Evolutionary conservation across 2,329 filamentous ascomycete species (phyloP).

Genomic region (Ophiocordyceps camponoti-rufipedis): DNA sequence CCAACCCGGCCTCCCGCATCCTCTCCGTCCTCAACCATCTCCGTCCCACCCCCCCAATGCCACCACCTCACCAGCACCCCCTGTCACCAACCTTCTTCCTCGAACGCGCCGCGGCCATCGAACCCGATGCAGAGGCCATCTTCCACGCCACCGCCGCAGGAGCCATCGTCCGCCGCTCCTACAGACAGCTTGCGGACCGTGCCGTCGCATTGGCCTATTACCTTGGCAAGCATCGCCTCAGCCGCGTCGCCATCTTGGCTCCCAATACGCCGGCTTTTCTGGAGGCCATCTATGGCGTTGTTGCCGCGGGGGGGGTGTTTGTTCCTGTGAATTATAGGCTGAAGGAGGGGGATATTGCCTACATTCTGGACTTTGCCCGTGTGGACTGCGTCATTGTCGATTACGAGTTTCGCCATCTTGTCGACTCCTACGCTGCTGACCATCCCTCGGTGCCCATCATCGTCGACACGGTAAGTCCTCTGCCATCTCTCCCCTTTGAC

Average conservation of each 20-base stretch:
- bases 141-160: slow-evolving; percentile 71
- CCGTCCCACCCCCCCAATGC: slow-evolving; percentile 12
- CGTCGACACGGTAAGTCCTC: slow-evolving; percentile 39
- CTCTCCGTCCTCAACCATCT: slow-evolving; percentile 36
- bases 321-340: slow-evolving; percentile 48
- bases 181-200: slow-evolving; percentile 68
- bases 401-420: slow-evolving; percentile 53
- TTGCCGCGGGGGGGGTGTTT: slow-evolving; percentile 61
- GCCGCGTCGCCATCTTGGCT: slow-evolving; percentile 66
- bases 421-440: slow-evolving; percentile 44
- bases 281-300: slow-evolving; percentile 76
- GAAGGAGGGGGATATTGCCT: slow-evolving; percentile 70
- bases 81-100: slow-evolving; percentile 80
- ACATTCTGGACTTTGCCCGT: slow-evolving; percentile 78
- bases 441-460: slow-evolving; percentile 52
- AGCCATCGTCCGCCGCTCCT: slow-evolving; percentile 55
- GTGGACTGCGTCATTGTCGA: slow-evolving; percentile 81
- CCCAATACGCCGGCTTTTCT: slow-evolving; percentile 93
- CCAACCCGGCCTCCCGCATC: too few relatives aligned
- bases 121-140: slow-evolving; percentile 71
- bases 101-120: slow-evolving; percentile 69
- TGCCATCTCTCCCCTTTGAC: not conserved
- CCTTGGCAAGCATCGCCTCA: slow-evolving; percentile 53
- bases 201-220: slow-evolving; percentile 80
- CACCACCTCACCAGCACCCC: slow-evolving; percentile 44